Base-by-base conservation (phyloP, 2,329 filamentous ascomycete species). In the Sclerotiophoma versabilis region DNA sequence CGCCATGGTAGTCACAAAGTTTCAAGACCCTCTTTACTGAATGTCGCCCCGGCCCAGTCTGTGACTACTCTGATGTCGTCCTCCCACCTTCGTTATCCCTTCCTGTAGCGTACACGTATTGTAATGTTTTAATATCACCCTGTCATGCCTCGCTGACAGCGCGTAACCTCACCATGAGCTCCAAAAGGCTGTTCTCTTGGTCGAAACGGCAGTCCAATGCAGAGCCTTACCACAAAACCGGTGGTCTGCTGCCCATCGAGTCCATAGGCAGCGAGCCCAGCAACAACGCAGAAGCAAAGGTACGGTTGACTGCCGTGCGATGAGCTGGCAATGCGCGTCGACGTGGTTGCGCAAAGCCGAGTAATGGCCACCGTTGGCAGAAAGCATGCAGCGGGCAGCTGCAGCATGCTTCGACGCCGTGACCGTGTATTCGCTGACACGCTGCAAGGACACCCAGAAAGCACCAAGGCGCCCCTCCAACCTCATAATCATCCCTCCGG, bases 111-210 rank as follows among this genome's bases (percentile, higher is more conserved):
- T 23, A 36, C 22, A 14, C 12, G 5, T 20, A 36, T 32, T 9
- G 19, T 51, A 56, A 56, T 56, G 53, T 56, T 42, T 56, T 51
- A 51, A 56, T 51, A 20, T 14, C 22, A 4, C 17, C 17, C 8
- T 19, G 8, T 7, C 14, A 22, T 45, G 15, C 27, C 14, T 19
- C 34, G 33, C n/a, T 45, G 20, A 15, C 9, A 50, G 47, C 41
- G 42, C 37, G n/a, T 33, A 42, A 38, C 32, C 27, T 45, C 22
- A 51, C 58, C 29, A 78, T 78, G 74, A 69, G 66, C 9, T 70
- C 76, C 20, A 79, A 76, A 46, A 77, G 75, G 45, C 74, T 79
- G 56, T 77, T 77, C 17, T 77, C 76, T 39, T 79, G 78, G 77
- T 76, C 75, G 12, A 79, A 77, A 68, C 65, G 76, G 61, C 64